These are phyloP conservation scores for Murraya koenigii DNA, from an alignment of 345 rosid genomes.

Conservation along the genomic window DNA sequence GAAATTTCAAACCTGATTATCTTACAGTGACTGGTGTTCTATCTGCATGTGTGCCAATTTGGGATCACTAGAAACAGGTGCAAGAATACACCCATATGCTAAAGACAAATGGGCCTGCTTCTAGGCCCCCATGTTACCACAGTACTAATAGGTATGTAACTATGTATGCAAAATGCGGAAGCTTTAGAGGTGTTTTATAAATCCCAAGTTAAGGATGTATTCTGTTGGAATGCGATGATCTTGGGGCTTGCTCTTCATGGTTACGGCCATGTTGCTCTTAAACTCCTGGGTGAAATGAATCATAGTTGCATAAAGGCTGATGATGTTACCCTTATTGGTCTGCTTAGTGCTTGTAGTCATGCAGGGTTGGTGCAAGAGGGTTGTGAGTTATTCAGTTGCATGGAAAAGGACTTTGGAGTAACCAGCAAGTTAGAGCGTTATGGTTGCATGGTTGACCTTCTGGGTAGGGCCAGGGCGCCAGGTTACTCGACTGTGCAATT, in stretches of 20 bases:
- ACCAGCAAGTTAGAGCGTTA: conserved; percentile 29
- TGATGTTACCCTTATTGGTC: conserved; percentile 24
- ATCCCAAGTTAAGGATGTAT: conserved; percentile 23
- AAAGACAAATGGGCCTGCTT: conserved; percentile 14
- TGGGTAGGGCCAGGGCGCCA: conserved; percentile 15
- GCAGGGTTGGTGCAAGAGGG: conserved; percentile 30
- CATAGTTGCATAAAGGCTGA: background rate
- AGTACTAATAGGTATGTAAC: conserved; percentile 26
- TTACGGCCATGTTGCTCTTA: conserved; percentile 21
- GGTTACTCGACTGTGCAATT: conserved; percentile 13
- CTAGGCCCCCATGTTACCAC: conserved; percentile 19
- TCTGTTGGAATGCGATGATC: conserved; percentile 29
- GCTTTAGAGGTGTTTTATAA: conserved; percentile 14
- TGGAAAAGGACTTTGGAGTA: conserved; percentile 23
- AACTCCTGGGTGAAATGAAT: conserved; percentile 16
- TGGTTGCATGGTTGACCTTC: conserved; percentile 30
- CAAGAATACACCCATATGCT: conserved; percentile 7
- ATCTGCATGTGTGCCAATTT: conserved; percentile 26
- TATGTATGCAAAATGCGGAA: conserved; percentile 33
- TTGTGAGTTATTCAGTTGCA: conserved; percentile 11
- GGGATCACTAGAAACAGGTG: conserved; percentile 23
- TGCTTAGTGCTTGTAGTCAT: conserved; percentile 31
- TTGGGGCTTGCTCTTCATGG: conserved; percentile 25
- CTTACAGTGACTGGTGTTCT: conserved; percentile 17
- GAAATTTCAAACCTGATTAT: conserved; percentile 15